A percentile compares a stretch with the other conserved stretches of the same genome.
Conservation (phyloP, 1,284 basidiomycete genomes). For the Cystobasidium sp. region DNA sequence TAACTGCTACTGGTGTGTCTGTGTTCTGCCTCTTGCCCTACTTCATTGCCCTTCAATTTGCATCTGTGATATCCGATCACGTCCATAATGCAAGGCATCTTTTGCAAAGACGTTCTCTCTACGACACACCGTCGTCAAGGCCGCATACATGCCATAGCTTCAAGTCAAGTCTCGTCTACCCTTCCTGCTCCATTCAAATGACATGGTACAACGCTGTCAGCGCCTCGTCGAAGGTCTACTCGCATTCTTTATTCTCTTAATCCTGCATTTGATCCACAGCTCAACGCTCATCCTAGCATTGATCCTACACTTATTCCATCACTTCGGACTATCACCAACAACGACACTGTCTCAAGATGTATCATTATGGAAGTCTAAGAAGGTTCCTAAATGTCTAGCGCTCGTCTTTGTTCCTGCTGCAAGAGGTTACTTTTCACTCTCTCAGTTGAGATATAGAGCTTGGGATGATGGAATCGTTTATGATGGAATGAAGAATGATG, state of each 20-base stretch:
- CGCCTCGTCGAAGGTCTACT: slow-evolving; percentile 37
- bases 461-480: slow-evolving; percentile 15
- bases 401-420: slow-evolving; percentile 47
- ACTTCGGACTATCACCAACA: not conserved
- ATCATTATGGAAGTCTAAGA: slow-evolving; percentile 3
- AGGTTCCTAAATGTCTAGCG: slow-evolving; percentile 23
- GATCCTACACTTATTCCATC: slow-evolving; percentile 39
- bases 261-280: slow-evolving; percentile 48
- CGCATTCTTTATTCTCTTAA: slow-evolving; percentile 44
- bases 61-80: no score
- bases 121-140: no score
- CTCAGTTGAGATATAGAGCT: slow-evolving; percentile 17
- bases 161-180: not conserved
- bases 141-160: not conserved
- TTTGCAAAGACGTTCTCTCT: no score
- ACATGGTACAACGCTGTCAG: slow-evolving; percentile 30
- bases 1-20: no score
- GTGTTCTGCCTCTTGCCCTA: no score
- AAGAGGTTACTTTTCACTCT: slow-evolving; percentile 16
- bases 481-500: slow-evolving; percentile 29
- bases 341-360: not conserved
- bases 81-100: no score
- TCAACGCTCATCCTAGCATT: slow-evolving; percentile 41
- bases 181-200: not conserved
- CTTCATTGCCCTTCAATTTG: no score